These are phyloP conservation scores for Scleroderma citrinum DNA, from an alignment of 768 basidiomycete genomes.

Conservation along the genomic window DNA sequence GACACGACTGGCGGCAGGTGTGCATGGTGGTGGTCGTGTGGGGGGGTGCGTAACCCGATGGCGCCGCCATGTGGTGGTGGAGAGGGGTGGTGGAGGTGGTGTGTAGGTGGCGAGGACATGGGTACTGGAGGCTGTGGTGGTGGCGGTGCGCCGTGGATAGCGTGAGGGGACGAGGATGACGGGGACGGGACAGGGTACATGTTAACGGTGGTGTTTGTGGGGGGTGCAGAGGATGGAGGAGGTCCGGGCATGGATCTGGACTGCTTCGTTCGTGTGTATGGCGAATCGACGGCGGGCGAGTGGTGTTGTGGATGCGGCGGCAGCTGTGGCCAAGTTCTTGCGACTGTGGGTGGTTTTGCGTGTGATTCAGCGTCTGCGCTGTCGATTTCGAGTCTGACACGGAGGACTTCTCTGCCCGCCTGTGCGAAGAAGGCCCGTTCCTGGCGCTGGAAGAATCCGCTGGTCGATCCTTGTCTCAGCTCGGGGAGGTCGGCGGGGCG, in stretches of 20 bases:
- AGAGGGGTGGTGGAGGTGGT: conserved; percentile 23
- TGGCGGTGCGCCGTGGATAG: not conserved
- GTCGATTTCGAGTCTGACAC: conserved; percentile 68
- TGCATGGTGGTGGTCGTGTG: conserved; percentile 36
- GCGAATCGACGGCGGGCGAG: conserved; percentile 16
- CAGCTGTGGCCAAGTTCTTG: conserved; percentile 28
- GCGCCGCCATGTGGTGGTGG: conserved; percentile 18
- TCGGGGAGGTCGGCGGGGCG: conserved; percentile 53
- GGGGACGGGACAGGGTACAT: not conserved
- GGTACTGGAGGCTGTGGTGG: conserved; percentile 3
- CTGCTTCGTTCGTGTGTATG: not conserved
- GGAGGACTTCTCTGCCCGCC: conserved; percentile 71
- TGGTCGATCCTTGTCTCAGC: conserved; percentile 59
- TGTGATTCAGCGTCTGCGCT: conserved; percentile 23
- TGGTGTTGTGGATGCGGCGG: conserved; percentile 26
- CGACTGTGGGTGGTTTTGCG: conserved; percentile 6
- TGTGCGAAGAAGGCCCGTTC: conserved; percentile 80
- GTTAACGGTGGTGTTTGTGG: not conserved
- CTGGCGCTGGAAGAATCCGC: conserved; percentile 66
- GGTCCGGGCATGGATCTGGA: not conserved
- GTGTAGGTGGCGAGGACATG: conserved; percentile 6
- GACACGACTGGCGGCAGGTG: conserved; percentile 21
- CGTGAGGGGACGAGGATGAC: not conserved
- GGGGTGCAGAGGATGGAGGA: not conserved
- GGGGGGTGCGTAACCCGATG: conserved; percentile 39